Percentiles rank a stretch among this genome's conserved stretches.
These are phyloP conservation scores for Neofusicoccum parvum DNA, from an alignment of 2,329 filamentous ascomycete genomes.

Conservation along the genomic window DNA sequence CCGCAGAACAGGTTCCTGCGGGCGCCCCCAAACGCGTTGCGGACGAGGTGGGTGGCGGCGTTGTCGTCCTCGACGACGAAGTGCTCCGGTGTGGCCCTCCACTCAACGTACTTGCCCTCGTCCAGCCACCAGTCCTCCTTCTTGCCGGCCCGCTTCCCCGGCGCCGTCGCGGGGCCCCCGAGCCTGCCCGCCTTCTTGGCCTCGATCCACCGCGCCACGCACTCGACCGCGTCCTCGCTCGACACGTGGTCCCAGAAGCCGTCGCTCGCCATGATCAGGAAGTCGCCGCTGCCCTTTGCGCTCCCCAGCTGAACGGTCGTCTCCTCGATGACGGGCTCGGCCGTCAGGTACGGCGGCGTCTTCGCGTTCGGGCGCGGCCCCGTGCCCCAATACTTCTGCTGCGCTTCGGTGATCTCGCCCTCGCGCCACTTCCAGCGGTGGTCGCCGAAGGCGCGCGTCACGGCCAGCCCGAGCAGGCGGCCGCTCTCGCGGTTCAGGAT, in stretches of 20 bases:
- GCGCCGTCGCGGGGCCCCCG: no score
- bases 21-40: conserved; percentile 57
- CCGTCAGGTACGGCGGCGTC: conserved; percentile 69
- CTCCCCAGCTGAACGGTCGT: conserved; percentile 51
- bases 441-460: conserved; percentile 70
- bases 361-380: conserved; percentile 45
- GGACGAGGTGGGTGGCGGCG: conserved; percentile 54
- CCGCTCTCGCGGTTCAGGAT: conserved; percentile 58
- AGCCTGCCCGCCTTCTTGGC: background rate
- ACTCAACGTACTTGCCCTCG: conserved; percentile 34
- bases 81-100: conserved; percentile 45
- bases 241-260: conserved; percentile 67
- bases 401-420: conserved; percentile 49
- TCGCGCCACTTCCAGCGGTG: conserved; percentile 67
- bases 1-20: conserved; percentile 43
- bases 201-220: conserved; percentile 59
- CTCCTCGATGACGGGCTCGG: conserved; percentile 65
- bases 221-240: conserved; percentile 59
- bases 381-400: conserved; percentile 54
- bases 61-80: conserved; percentile 57
- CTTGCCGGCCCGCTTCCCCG: no score
- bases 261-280: conserved; percentile 68
- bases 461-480: conserved; percentile 62
- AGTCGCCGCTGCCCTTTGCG: conserved; percentile 42
- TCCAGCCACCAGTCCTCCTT: conserved; percentile 25